These are phyloP conservation scores for Sugiyamaella mastotermitis DNA, from an alignment of 805 yeast species.

Conservation along the genomic window DNA sequence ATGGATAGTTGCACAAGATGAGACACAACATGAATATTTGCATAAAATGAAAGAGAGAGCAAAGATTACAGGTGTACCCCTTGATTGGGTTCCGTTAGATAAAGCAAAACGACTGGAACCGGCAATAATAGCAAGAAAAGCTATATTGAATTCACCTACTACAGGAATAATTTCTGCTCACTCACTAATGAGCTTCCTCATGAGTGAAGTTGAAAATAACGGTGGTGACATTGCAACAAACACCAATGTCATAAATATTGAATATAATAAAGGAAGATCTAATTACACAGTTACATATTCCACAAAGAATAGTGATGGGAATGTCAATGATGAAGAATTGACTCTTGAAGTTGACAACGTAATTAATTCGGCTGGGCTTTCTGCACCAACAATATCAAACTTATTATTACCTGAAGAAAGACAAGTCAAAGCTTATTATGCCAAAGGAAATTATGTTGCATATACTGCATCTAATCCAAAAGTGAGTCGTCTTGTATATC, in stretches of 20 bases:
- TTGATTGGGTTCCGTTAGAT: constrained; percentile 44
- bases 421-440: constrained; percentile 56
- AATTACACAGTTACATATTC: constrained; percentile 21
- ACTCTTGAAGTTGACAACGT: constrained; percentile 44
- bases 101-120: constrained; percentile 55
- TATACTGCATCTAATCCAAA: constrained; percentile 44
- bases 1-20: constrained; percentile 82
- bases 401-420: constrained; percentile 58
- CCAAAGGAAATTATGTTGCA: constrained; percentile 79
- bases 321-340: constrained; percentile 20
- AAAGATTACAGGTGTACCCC: constrained; percentile 48
- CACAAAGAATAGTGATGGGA: constrained; percentile 20
- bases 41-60: constrained; percentile 48
- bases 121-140: constrained; percentile 53
- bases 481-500: constrained; percentile 60
- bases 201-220: constrained; percentile 46
- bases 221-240: constrained; percentile 62
- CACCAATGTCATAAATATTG: constrained; percentile 47
- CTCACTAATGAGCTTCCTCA: constrained; percentile 56
- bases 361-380: constrained; percentile 74
- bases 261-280: constrained; percentile 14
- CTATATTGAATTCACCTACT: constrained; percentile 65
- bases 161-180: constrained; percentile 86
- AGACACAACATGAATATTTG: constrained; percentile 53
- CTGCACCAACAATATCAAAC: constrained; percentile 68